A percentile compares a stretch with the other conserved stretches of the same genome.
phyloP scores from a whole-genome alignment of 2,329 filamentous ascomycete genomes.

The Hypoxylon sp. region DNA sequence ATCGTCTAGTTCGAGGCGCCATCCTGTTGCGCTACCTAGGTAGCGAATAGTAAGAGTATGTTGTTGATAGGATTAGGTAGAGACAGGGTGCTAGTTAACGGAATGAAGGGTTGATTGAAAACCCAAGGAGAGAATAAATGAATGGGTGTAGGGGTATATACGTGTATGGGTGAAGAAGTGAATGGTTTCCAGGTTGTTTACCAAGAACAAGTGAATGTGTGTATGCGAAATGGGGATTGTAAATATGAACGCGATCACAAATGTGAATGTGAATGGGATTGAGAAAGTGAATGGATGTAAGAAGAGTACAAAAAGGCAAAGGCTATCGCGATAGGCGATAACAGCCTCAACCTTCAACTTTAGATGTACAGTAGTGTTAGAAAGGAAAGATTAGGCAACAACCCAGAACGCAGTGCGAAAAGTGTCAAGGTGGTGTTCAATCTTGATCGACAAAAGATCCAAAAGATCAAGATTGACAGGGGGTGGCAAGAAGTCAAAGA shows the following conservation, averaged over 20 bases:
- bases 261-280: neutral
- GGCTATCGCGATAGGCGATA: neutral
- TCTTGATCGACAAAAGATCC: constrained; percentile 12
- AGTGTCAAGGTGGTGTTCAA: neutral
- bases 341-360: neutral
- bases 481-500: constrained; percentile 14
- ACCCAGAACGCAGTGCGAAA: neutral
- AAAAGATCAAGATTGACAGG: constrained; percentile 6
- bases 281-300: neutral
- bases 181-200: neutral
- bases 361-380: neutral
- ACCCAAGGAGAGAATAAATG: neutral
- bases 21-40: constrained; percentile 34
- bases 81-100: neutral
- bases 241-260: neutral
- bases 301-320: neutral
- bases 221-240: neutral
- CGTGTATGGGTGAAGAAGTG: too few relatives aligned
- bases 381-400: neutral
- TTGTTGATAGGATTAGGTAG: neutral
- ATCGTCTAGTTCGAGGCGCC: constrained; percentile 48
- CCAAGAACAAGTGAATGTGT: neutral
- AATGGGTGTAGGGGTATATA: neutral
- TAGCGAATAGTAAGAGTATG: neutral
- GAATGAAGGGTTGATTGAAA: neutral